These are phyloP conservation scores for Diaporthe vexans DNA, from an alignment of 2,329 filamentous ascomycete species.

Conservation along the genomic window DNA sequence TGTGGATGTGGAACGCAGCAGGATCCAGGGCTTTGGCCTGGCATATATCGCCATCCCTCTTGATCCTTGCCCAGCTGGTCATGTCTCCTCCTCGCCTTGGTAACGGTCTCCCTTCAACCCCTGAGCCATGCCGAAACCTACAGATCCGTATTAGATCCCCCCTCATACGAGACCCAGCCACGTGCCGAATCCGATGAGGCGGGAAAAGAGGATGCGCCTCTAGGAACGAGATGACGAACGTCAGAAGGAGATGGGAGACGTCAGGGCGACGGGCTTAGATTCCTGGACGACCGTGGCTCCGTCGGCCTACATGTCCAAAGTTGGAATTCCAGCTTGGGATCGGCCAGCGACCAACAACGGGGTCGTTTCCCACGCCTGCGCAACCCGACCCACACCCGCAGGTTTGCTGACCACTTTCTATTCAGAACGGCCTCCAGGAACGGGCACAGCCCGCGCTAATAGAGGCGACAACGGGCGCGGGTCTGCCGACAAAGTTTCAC, in stretches of 20 bases:
- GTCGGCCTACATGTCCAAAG: constrained; percentile 28
- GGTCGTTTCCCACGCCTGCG: constrained; percentile 30
- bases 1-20: constrained; percentile 30
- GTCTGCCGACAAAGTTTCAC: constrained; percentile 33
- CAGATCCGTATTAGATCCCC: constrained; percentile 37
- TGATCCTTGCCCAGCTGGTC: constrained; percentile 27
- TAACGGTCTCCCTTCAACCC: constrained; percentile 38
- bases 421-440: constrained; percentile 31
- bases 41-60: constrained; percentile 25
- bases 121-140: constrained; percentile 43
- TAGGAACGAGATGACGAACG: constrained; percentile 39
- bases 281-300: constrained; percentile 28
- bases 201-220: constrained; percentile 31
- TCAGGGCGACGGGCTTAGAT: constrained; percentile 27
- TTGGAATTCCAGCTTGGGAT: constrained; percentile 24
- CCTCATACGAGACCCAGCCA: constrained; percentile 38
- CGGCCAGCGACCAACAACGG: constrained; percentile 22
- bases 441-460: constrained; percentile 29
- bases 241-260: constrained; percentile 36
- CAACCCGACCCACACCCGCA: constrained; percentile 23
- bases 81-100: constrained; percentile 36
- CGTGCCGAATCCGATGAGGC: constrained; percentile 38
- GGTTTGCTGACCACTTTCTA: constrained; percentile 21
- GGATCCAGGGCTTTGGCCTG: constrained; percentile 29
- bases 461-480: constrained; percentile 17